A percentile compares a stretch with the other conserved stretches of the same genome.
phyloP scores from a whole-genome alignment of 306 rosid species.

The Trifolium repens region DNA sequence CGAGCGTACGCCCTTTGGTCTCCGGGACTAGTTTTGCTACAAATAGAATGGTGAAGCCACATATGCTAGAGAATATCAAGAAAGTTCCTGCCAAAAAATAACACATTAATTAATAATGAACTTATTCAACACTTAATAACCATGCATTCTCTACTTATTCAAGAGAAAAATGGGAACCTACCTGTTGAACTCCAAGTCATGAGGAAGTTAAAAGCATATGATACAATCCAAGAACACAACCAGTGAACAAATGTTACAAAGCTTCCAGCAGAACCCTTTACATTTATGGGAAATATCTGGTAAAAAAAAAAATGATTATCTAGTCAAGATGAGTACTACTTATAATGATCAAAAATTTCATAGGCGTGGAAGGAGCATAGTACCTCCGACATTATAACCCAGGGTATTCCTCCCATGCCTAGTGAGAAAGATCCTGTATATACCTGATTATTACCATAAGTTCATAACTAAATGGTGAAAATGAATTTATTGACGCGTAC shows the following conservation, averaged over 20 bases:
- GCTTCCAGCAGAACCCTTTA: slow-evolving; percentile 88
- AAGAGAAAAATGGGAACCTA: slow-evolving; percentile 28
- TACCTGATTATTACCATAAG: slow-evolving; percentile 46
- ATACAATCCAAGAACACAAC: slow-evolving; percentile 72
- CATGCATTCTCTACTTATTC: neutral
- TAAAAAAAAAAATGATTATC: neutral
- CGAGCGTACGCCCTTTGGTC: slow-evolving; percentile 77
- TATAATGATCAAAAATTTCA: slow-evolving; percentile 6
- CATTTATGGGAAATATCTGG: slow-evolving; percentile 82
- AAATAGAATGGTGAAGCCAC: slow-evolving; percentile 63
- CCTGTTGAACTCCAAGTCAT: slow-evolving; percentile 83
- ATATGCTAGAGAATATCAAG: slow-evolving; percentile 58
- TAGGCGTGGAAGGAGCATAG: neutral
- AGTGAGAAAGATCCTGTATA: slow-evolving; percentile 77
- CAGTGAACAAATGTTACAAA: slow-evolving; percentile 65
- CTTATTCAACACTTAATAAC: neutral
- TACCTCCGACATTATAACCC: slow-evolving; percentile 98
- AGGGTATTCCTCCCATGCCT: slow-evolving; percentile 93
- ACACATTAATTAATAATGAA: neutral
- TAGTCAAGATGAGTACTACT: slow-evolving; percentile 1
- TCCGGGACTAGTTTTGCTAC: slow-evolving; percentile 76
- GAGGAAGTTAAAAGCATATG: slow-evolving; percentile 71
- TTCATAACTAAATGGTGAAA: slow-evolving; percentile 22
- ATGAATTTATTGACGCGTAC: neutral
- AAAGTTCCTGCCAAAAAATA: slow-evolving; percentile 59